These are phyloP conservation scores for Penicillium sp. DNA, from an alignment of 2,329 filamentous ascomycete species.

Conservation along the genomic window DNA sequence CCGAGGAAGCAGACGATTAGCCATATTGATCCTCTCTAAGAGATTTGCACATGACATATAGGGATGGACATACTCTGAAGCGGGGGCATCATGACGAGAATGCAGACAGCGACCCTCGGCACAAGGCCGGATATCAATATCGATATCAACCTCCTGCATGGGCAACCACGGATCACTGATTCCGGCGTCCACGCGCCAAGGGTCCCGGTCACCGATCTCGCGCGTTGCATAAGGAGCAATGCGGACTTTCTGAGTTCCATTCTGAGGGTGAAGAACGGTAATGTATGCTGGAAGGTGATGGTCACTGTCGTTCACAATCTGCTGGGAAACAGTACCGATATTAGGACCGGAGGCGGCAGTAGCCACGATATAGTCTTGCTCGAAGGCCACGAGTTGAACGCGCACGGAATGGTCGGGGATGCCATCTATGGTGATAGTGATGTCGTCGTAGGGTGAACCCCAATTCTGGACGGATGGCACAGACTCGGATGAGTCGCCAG, in stretches of 20 bases:
- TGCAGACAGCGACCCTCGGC: conserved; percentile 38
- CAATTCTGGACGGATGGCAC: conserved; percentile 24
- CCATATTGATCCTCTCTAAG: not conserved
- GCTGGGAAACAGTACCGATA: conserved; percentile 12
- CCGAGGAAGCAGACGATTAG: not conserved
- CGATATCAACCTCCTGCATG: conserved; percentile 47
- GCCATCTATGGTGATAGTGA: conserved; percentile 51
- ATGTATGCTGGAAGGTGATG: conserved; percentile 11
- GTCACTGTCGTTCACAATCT: conserved; percentile 2
- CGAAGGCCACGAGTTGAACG: conserved; percentile 57
- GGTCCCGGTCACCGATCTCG: conserved; percentile 19
- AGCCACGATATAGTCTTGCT: conserved; percentile 57
- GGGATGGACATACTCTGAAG: not conserved
- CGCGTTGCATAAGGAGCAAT: conserved; percentile 14
- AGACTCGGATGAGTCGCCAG: not conserved
- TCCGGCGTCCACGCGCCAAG: conserved; percentile 12
- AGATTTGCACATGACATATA: not conserved
- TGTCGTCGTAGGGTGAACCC: conserved; percentile 38
- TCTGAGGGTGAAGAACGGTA: not conserved
- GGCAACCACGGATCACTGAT: conserved; percentile 37
- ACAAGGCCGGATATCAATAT: conserved; percentile 44
- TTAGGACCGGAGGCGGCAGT: conserved; percentile 40
- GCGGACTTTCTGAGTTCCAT: conserved; percentile 1
- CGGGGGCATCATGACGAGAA: not conserved
- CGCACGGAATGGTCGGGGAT: conserved; percentile 50